Conservation (phyloP, 371 early-diverging fungal species). For the Syncephalastrum contaminatum region DNA sequence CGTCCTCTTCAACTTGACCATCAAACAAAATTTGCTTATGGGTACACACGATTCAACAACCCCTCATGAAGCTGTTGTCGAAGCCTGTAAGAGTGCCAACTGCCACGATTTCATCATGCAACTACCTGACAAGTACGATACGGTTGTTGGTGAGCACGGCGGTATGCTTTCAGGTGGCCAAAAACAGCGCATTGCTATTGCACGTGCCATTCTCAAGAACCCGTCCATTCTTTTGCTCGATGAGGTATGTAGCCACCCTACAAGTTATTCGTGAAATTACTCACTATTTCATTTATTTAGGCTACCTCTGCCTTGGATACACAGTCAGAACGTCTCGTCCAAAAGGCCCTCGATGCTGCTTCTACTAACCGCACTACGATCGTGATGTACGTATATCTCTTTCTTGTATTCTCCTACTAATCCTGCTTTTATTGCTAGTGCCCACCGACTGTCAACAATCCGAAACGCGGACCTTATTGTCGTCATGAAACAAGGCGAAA, state of each 20-base stretch:
- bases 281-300: slow-evolving; percentile 3
- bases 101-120: slow-evolving; percentile 71
- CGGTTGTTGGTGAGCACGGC: slow-evolving; percentile 65
- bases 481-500: slow-evolving; percentile 63
- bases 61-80: slow-evolving; percentile 53
- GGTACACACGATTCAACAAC: slow-evolving; percentile 44
- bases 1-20: slow-evolving; percentile 75
- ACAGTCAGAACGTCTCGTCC: slow-evolving; percentile 72
- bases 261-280: neutral
- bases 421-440: slow-evolving; percentile 85
- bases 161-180: slow-evolving; percentile 81
- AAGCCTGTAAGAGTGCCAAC: slow-evolving; percentile 63
- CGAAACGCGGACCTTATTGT: slow-evolving; percentile 76
- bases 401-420: slow-evolving; percentile 48
- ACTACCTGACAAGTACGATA: slow-evolving; percentile 72
- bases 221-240: slow-evolving; percentile 30
- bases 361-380: slow-evolving; percentile 76
- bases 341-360: slow-evolving; percentile 70
- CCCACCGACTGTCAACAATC: slow-evolving; percentile 78
- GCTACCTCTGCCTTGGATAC: slow-evolving; percentile 73
- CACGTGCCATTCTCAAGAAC: slow-evolving; percentile 36
- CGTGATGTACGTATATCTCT: slow-evolving; percentile 45
- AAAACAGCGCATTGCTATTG: slow-evolving; percentile 39
- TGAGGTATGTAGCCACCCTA: slow-evolving; percentile 15
- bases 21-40: slow-evolving; percentile 73